These are phyloP conservation scores for Lachnellula suecica DNA, from an alignment of 2,329 filamentous ascomycete species.

Conservation along the genomic window DNA sequence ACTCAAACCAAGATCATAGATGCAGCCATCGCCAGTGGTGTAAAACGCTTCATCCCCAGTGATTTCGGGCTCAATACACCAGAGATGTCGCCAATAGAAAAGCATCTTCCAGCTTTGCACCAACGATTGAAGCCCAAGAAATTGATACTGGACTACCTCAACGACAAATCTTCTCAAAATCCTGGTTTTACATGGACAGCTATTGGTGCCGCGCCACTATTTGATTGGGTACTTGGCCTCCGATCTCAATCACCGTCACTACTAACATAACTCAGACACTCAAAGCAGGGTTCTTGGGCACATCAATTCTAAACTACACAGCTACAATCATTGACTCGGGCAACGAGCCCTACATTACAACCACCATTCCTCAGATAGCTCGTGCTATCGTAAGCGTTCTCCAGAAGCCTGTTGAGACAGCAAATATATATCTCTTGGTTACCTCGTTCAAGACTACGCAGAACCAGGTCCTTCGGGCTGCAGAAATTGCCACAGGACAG, in stretches of 20 bases:
- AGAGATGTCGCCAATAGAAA: not conserved
- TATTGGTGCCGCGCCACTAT: slow-evolving; percentile 24
- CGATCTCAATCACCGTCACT: too few species aligned
- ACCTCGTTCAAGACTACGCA: slow-evolving; percentile 32
- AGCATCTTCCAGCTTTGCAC: slow-evolving; percentile 4
- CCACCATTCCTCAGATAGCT: slow-evolving; percentile 29
- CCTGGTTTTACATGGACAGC: too few species aligned
- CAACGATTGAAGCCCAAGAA: not conserved
- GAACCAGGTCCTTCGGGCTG: slow-evolving; percentile 31
- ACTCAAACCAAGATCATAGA: slow-evolving; percentile 55
- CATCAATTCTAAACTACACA: slow-evolving; percentile 30
- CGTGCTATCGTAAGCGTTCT: slow-evolving; percentile 32
- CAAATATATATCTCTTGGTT: slow-evolving; percentile 32
- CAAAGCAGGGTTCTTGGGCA: slow-evolving; percentile 31
- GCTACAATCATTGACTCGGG: slow-evolving; percentile 29
- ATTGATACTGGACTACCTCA: slow-evolving; percentile 14
- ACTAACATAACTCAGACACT: too few species aligned
- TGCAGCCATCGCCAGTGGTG: slow-evolving; percentile 54
- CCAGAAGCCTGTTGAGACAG: slow-evolving; percentile 32
- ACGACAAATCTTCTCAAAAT: too few species aligned
- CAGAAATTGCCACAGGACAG: slow-evolving; percentile 27
- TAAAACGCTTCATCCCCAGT: slow-evolving; percentile 57
- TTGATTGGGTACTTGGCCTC: slow-evolving; percentile 25
- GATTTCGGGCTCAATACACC: slow-evolving; percentile 44
- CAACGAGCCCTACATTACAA: slow-evolving; percentile 3